Percentiles rank a stretch among this genome's conserved stretches.
Evolutionary conservation across 2,329 filamentous ascomycete species (phyloP).

Genomic region (Cladosporium austrohemisphaericum): DNA sequence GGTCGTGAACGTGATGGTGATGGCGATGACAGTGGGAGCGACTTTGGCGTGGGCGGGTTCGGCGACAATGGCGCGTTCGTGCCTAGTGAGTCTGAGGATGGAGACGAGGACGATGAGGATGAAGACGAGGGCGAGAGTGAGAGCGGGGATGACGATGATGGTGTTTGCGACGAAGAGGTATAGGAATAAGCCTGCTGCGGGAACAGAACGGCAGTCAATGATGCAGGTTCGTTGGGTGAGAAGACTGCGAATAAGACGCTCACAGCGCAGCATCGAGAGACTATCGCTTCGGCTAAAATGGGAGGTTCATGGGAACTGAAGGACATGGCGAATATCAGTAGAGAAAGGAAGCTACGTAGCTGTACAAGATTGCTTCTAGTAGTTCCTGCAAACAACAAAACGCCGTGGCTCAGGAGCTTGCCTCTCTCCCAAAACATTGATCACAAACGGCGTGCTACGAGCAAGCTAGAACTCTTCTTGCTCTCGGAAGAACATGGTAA

Average conservation of each 20-base stretch:
- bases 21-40: background rate
- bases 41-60: background rate
- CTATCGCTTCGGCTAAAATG: no score
- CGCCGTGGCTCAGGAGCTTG: background rate
- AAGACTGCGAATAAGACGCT: no score
- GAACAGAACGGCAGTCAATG: no score
- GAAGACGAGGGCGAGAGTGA: background rate
- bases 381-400: background rate
- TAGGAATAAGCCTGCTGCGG: no score
- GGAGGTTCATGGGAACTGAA: no score
- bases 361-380: background rate
- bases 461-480: constrained; percentile 80
- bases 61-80: no score
- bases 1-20: background rate
- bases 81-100: no score
- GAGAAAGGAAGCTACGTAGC: background rate
- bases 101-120: background rate
- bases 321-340: no score
- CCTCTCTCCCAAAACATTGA: background rate
- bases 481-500: constrained; percentile 97
- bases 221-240: no score
- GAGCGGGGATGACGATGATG: background rate
- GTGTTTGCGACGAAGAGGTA: background rate
- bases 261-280: no score
- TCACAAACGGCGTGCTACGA: background rate